A percentile compares a stretch with the other conserved stretches of the same genome.
These are phyloP conservation scores for Cercospora zeina DNA, from an alignment of 2,329 filamentous ascomycete species.

Conservation along the genomic window DNA sequence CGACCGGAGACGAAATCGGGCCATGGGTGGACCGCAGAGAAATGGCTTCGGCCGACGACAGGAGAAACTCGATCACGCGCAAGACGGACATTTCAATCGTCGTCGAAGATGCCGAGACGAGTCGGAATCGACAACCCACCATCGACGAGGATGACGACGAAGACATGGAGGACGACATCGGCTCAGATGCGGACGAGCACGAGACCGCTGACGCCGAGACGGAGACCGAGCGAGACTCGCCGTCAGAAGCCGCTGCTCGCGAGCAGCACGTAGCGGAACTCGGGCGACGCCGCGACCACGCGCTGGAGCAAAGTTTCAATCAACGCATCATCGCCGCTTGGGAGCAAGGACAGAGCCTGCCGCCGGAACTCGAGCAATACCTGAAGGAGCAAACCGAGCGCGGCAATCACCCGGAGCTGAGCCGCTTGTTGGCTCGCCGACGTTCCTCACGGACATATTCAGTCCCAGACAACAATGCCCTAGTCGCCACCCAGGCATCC, in stretches of 20 bases:
- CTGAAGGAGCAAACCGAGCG: conserved; percentile 41
- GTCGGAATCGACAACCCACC: conserved; percentile 26
- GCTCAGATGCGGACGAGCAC: conserved; percentile 28
- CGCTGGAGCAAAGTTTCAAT: conserved; percentile 32
- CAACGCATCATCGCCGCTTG: conserved; percentile 38
- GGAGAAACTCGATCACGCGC: conserved; percentile 37
- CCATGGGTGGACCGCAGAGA: conserved; percentile 55
- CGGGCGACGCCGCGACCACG: conserved; percentile 32
- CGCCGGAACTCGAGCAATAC: conserved; percentile 40
- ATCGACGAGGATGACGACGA: conserved; percentile 33
- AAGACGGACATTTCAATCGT: conserved; percentile 40
- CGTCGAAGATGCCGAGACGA: conserved; percentile 34
- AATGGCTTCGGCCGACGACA: conserved; percentile 21
- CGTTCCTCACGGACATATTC: conserved; percentile 24
- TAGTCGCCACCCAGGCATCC: conserved; percentile 26
- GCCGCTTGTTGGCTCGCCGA: conserved; percentile 22
- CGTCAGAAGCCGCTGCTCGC: conserved; percentile 29
- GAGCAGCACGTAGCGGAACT: conserved; percentile 34
- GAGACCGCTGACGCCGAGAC: conserved; percentile 24
- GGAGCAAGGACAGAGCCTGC: conserved; percentile 37
- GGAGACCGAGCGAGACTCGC: conserved; percentile 26
- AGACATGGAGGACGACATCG: conserved; percentile 30
- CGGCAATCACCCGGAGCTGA: conserved; percentile 29
- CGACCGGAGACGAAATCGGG: conserved; percentile 66
- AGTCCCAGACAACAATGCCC: conserved; percentile 24